Evolutionary conservation across 257 asterid species (phyloP).

Genomic region (Petunia axillaris): DNA sequence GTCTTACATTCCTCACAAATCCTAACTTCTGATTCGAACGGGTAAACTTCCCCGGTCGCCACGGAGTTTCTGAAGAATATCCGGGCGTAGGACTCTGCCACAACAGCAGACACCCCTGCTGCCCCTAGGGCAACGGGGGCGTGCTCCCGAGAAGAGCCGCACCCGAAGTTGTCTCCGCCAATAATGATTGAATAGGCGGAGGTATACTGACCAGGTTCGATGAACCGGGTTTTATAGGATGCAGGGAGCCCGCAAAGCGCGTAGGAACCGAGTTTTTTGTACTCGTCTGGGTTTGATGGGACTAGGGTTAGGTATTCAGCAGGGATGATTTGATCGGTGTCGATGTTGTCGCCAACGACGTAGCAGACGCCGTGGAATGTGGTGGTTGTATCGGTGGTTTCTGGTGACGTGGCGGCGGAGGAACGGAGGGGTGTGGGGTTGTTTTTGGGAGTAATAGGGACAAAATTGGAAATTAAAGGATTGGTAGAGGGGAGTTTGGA

Average conservation of each 20-base stretch:
- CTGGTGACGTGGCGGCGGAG: not conserved
- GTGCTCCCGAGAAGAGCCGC: constrained; percentile 95
- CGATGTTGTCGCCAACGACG: constrained; percentile 86
- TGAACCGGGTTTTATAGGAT: constrained; percentile 62
- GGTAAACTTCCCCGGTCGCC: constrained; percentile 91
- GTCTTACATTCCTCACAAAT: constrained; percentile 85
- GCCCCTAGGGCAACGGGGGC: constrained; percentile 97
- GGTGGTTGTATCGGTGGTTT: constrained; percentile 36
- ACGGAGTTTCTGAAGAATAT: constrained; percentile 92
- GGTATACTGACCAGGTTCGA: constrained; percentile 66
- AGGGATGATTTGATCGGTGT: constrained; percentile 96
- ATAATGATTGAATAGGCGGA: constrained; percentile 74
- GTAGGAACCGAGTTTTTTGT: constrained; percentile 84
- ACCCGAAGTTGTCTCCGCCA: constrained; percentile 92
- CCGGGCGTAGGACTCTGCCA: constrained; percentile 91
- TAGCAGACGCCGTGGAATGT: constrained; percentile 88
- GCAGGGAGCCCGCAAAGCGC: constrained; percentile 85
- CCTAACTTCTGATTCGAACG: constrained; percentile 81
- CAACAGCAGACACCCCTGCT: constrained; percentile 81
- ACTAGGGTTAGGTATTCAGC: constrained; percentile 96
- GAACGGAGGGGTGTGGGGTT: constrained; percentile 41
- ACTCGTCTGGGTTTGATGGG: constrained; percentile 92
- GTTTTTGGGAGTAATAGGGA: constrained; percentile 28
- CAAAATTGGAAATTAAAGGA: constrained; percentile 40
- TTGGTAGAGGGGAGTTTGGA: constrained; percentile 38